Evolutionary conservation across 208 protist species (phyloP), one percentile per base, ranked within the genome.

Genomic region (Acanthamoeba divionensis): DNA sequence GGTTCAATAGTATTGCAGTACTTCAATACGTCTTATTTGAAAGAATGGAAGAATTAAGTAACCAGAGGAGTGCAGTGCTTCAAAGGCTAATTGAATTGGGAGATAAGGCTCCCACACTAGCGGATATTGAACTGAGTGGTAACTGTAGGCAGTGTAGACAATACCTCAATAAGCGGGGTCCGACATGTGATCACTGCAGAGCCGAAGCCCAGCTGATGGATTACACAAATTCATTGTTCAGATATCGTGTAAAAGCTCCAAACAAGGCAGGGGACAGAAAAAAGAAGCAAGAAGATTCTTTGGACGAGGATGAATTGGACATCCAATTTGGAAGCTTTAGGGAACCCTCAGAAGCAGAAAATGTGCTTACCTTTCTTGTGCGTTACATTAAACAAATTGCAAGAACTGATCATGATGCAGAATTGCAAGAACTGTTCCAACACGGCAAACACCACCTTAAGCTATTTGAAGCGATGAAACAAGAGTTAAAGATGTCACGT

Each of bases 311-410:
- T 44, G 33, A 47, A 13, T 31, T 48, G 65, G 26, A 13, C 6
- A 26, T 73, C 10, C 44, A 45, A 4, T 77, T 77, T 21, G 67
- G 67, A 18, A 77, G 67, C 38, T 85, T 85, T 36, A 45, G 75
- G 18, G 44, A 48, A 50, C 60, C 69, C 1, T 92, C 91, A 12
- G 91, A 92, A 33, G 73, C 87, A 12, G 91, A 92, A 65, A 62
- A 31, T 0, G 13, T 90, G 3, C 50, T 92, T 10, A 85, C 71
- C 6, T 18, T 85, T 38, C 33, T 92, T 0, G 26, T 79, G 7
- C 38, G 63, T 29, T 2, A 47, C n/a, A 5, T 91, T 7, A 83
- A 9, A 18, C 12, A 0, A 65, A 13, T 87, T 63, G 18, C 60
- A 29, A 9, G 0, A 0, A 44, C n/a, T 36, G 38, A 18, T 9